These are phyloP conservation scores for Neurospora discreta DNA, from an alignment of 495 filamentous ascomycete genomes.

Conservation along the genomic window DNA sequence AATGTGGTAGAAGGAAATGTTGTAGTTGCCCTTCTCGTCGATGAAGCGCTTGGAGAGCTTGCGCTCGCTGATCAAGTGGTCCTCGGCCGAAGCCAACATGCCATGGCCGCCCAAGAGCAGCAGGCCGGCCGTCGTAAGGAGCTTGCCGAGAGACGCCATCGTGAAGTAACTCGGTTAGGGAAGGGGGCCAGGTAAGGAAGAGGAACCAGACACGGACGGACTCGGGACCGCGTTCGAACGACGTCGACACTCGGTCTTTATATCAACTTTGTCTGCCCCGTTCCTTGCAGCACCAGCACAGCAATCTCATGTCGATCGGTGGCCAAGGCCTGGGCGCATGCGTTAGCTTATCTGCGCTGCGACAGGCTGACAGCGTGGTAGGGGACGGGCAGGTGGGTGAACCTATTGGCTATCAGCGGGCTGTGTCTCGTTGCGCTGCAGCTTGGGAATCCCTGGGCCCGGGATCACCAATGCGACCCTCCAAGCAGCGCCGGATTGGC, in stretches of 20 bases:
- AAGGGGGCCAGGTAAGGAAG: not conserved
- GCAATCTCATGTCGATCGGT: not conserved
- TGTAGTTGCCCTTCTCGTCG: conserved; percentile 40
- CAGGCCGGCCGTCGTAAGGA: conserved; percentile 2
- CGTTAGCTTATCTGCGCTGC: not conserved
- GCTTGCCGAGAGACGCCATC: conserved; percentile 2
- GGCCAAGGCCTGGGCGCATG: not conserved
- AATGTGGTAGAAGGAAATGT: conserved; percentile 51
- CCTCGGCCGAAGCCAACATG: conserved; percentile 10
- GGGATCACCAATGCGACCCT: not conserved
- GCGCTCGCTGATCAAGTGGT: conserved; percentile 30
- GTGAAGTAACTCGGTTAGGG: not conserved
- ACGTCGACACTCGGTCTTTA: not conserved
- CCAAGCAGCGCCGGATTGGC: not conserved
- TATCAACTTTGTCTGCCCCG: not conserved
- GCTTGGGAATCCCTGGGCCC: not conserved
- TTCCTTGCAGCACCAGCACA: not conserved
- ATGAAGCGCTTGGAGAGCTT: conserved; percentile 37
- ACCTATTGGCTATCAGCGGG: not conserved
- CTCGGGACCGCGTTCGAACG: not conserved
- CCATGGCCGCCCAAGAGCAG: not conserved
- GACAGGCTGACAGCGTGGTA: not conserved
- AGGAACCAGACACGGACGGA: not conserved
- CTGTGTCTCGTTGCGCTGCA: not conserved
- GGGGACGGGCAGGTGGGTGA: not conserved